phyloP scores from a whole-genome alignment of 108 stramenopile species.

The Asterionellopsis glacialis region DNA sequence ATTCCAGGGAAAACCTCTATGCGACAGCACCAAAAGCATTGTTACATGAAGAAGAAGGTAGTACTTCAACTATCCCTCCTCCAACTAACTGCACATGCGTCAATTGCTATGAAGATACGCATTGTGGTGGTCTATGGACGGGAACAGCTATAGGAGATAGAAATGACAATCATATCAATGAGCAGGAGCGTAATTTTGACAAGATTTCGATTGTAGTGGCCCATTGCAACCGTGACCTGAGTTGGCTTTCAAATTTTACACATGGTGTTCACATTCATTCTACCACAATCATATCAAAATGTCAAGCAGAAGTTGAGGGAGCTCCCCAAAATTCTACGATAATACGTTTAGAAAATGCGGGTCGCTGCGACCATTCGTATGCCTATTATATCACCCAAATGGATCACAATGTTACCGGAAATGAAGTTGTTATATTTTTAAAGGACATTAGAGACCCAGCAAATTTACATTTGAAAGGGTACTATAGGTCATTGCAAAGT shows the following conservation, averaged over 20 bases:
- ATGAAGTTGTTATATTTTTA: constrained; percentile 21
- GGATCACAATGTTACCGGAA: constrained; percentile 1
- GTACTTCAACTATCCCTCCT: too few species aligned
- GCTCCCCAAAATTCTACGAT: constrained; percentile 9
- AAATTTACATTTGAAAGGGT: constrained; percentile 6
- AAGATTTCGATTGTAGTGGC: background rate
- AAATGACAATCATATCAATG: too few species aligned
- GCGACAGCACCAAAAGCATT: too few species aligned
- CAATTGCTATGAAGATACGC: background rate
- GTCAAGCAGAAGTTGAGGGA: constrained; percentile 17
- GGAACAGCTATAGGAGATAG: background rate
- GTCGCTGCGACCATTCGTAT: constrained; percentile 38
- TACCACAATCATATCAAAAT: constrained; percentile 27
- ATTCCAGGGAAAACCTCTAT: too few species aligned
- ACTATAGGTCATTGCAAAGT: constrained; percentile 11
- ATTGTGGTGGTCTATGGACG: background rate
- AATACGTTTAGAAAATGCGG: constrained; percentile 24
- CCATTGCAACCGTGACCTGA: constrained; percentile 1
- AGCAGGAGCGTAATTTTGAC: too few species aligned
- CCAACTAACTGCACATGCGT: background rate
- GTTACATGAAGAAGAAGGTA: too few species aligned
- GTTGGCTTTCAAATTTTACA: constrained; percentile 4
- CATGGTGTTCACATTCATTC: constrained; percentile 9
- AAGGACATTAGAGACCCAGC: constrained; percentile 10
- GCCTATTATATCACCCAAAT: constrained; percentile 15